A percentile compares a stretch with the other conserved stretches of the same genome.
phyloP scores from a whole-genome alignment of 2,329 filamentous ascomycete genomes.

The Aurifilum marmelostoma region DNA sequence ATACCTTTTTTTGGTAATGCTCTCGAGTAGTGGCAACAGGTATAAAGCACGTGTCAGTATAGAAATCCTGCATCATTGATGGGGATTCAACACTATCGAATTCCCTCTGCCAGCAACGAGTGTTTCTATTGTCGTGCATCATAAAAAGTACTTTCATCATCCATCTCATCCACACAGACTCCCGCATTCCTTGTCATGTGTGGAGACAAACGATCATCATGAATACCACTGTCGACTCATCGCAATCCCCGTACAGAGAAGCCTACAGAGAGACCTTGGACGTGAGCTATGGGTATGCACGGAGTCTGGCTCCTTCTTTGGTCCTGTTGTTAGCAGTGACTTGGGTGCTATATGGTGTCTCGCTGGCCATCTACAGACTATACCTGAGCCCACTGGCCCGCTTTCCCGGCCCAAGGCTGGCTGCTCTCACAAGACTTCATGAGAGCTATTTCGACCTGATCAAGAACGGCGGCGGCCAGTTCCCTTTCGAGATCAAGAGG shows the following conservation, averaged over 20 bases:
- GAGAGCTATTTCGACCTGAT: constrained; percentile 15
- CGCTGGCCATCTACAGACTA: constrained; percentile 10
- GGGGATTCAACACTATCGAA: background rate
- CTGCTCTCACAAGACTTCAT: background rate
- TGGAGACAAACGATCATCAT: background rate
- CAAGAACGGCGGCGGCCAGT: constrained; percentile 10
- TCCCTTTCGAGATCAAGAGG: constrained; percentile 1
- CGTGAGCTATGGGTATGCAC: background rate
- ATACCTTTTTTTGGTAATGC: too few relatives aligned
- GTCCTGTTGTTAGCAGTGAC: background rate
- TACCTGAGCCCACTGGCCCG: constrained; percentile 3
- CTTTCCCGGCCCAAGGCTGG: constrained; percentile 16
- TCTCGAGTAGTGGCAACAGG: background rate
- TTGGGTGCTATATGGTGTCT: background rate
- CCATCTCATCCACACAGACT: background rate
- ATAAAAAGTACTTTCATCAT: background rate
- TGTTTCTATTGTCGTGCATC: background rate
- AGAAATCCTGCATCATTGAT: background rate
- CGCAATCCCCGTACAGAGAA: background rate
- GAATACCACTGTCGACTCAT: background rate
- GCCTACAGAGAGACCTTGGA: background rate
- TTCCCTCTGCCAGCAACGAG: background rate
- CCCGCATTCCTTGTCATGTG: background rate
- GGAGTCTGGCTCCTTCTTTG: background rate
- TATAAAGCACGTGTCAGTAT: background rate